Percentiles rank a stretch among this genome's conserved stretches.
Conservation (phyloP, 2,329 filamentous ascomycete genomes). For the Alternaria tenuissima region DNA sequence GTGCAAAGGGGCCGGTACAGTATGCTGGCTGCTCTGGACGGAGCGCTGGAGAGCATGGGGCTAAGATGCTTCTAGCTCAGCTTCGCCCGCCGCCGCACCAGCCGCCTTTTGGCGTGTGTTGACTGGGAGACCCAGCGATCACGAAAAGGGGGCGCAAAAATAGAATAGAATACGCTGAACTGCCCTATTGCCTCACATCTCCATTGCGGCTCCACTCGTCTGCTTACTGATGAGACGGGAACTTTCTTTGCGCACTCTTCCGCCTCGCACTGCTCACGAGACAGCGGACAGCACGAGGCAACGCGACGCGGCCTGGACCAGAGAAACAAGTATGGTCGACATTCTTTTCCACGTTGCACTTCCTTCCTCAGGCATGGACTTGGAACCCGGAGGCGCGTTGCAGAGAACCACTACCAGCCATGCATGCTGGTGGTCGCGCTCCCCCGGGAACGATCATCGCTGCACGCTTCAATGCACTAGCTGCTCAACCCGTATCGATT, state of each 20-base stretch:
- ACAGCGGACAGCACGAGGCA: neutral
- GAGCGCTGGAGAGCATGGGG: conserved; percentile 12
- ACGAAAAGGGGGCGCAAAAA: conserved; percentile 33
- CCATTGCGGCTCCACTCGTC: conserved; percentile 21
- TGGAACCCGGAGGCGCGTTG: conserved; percentile 6
- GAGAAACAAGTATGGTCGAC: neutral
- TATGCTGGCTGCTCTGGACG: conserved; percentile 20
- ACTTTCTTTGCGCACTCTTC: neutral
- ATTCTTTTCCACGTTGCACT: neutral
- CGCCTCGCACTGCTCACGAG: neutral
- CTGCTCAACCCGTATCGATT: conserved; percentile 31
- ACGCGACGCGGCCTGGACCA: neutral
- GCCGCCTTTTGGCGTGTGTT: conserved; percentile 26
- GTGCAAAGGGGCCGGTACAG: conserved; percentile 31
- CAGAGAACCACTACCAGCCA: conserved; percentile 2
- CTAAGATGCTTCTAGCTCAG: conserved; percentile 13
- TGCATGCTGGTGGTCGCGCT: conserved; percentile 6
- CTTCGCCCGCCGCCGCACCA: conserved; percentile 22
- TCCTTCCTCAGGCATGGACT: neutral
- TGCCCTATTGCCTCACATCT: conserved; percentile 21
- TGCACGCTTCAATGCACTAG: conserved; percentile 26
- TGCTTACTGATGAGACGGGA: conserved; percentile 20
- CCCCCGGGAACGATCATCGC: conserved; percentile 23
- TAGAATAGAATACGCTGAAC: conserved; percentile 30
- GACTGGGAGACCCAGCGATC: conserved; percentile 23